Evolutionary conservation across 2,329 filamentous ascomycete species (phyloP), one percentile per base, ranked within the genome.

Genomic region (Xylogone sp.): DNA sequence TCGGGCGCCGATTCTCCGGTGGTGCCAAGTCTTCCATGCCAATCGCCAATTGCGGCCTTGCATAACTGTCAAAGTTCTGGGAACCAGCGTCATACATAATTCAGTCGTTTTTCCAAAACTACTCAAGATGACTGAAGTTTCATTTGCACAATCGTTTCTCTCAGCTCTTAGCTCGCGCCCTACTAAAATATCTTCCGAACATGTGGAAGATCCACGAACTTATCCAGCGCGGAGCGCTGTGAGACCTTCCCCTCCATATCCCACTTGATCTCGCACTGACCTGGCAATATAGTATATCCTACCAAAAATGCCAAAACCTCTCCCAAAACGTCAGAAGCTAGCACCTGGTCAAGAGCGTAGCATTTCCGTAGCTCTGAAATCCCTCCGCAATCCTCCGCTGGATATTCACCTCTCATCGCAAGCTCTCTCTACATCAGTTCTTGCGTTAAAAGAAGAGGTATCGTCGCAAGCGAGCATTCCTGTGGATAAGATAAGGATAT

Each of bases 71-170:
- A 7, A 31, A 18, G n/a, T 18, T 16, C 34, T 16, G 5, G n/a
- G 6, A 18, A 39, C 13, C 27, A 31, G 27, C 34, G 34, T 39
- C 34, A 39, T 39, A 39, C 5, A 16, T 9, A 13, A 39, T 18
- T 39, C 34, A 39, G 13, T 18, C 34, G 13, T 39, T 16, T 18
- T 39, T 13, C n/a, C 13, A 20, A 48, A 29, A 7, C 10, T 10
- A 9, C 19, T 54, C 59, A 76, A 62, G 59, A 92, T 92, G 87
- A 79, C 87, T n/a, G 92, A 97, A 78, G 72, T 92, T 54, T 75
- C 83, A 47, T 97, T 97, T 69, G 87, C 90, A 61, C 90, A 88
- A 71, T 78, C 83, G 27, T 97, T 96, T 71, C 84, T 99, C 60
- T 76, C 84, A 48, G 81, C 83, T 20, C 82, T 97, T 56, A 90